Base-by-base conservation (phyloP, 2,329 filamentous ascomycete species). In the Phymatotrichopsis omnivora region DNA sequence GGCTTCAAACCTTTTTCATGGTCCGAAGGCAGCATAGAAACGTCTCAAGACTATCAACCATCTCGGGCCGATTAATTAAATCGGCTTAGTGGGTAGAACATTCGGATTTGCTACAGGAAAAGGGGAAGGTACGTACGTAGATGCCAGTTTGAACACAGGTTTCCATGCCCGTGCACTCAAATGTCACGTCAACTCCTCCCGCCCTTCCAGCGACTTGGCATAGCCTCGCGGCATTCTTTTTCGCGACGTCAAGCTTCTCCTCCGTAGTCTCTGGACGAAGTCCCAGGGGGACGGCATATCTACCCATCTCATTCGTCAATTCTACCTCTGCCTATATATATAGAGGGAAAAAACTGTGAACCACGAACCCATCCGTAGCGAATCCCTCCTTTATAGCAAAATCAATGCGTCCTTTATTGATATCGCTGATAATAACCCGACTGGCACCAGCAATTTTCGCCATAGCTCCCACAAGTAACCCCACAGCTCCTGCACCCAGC, bases 101-200 rank as follows among this genome's bases (percentile, higher is more conserved):
- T n/a, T n/a, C n/a, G n/a, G n/a, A n/a, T n/a, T n/a, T n/a, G n/a
- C n/a, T n/a, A n/a, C n/a, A n/a, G n/a, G n/a, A n/a, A n/a, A n/a
- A n/a, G n/a, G n/a, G n/a, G n/a, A n/a, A n/a, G 16, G 23, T 22
- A 14, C 30, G 35, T 45, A 45, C 78, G 55, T 81, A 85, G 16
- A 86, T 74, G n/a, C 76, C 73, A 2, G 79, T 80, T 60, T 85
- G 81, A 65, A 84, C 78, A 60, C 81, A 85, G 0, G 74, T 70
- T 52, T 82, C 80, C 50, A 85, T 82, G 22, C 82, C 82, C 0
- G 82, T 85, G 60, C 81, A 85, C 63, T 86, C 82, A 53, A 85
- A 85, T 0, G 80, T 75, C 4, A 80, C 64, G 57, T 84, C 79
- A 2, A 84, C 73, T 35, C 81, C 78, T 1, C 68, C 73, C 57